Evolutionary conservation across 2,329 filamentous ascomycete species (phyloP), one percentile per base, ranked within the genome.

Genomic region (Camillea tinctor): DNA sequence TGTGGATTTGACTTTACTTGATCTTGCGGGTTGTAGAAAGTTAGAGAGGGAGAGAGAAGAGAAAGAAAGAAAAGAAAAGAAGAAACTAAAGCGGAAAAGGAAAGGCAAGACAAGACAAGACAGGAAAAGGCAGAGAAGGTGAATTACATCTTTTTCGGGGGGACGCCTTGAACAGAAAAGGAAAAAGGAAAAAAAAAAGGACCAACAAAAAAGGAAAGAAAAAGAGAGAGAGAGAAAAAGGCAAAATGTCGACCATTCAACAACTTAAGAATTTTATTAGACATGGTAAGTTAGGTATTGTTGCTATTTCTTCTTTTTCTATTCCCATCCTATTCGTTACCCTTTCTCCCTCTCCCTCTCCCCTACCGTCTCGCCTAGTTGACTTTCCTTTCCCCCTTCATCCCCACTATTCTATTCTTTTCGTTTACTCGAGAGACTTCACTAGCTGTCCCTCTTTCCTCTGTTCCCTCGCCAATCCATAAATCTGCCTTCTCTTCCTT

Each of bases 241-340:
- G 59, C 66, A 75, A 68, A 50, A 87, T 88, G 85, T 87, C 85
- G 71, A 87, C 85, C 67, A 96, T 97, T 80, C 94, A 97, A 81
- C 95, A 95, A 75, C 86, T 97, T 71, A 97, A 98, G 80, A 97
- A 97, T 79, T 96, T 98, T 79, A 95, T 98, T 79, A 91, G 94
- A 68, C 94, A 97, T 82, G 94, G 85, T 88, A 79, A 59, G 80
- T 71, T 36, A 30, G 24, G 22, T 51, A 19, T 58, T 50, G 49
- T 60, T 57, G 30, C 54, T 40, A 24, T 57, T 56, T 44, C 52
- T 59, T 58, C 52, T 22, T 54, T 55, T 50, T 19, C 44, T 23
- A 54, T 54, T 50, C 20, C 48, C 24, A 55, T 50, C 56, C 56
- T 55, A 21, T 61, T 54, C 59, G 22, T 36, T 60, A 36, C 52